Evolutionary conservation across 1,139 yeast genomes (phyloP).

Genomic region (Debaryomyces udenii): DNA sequence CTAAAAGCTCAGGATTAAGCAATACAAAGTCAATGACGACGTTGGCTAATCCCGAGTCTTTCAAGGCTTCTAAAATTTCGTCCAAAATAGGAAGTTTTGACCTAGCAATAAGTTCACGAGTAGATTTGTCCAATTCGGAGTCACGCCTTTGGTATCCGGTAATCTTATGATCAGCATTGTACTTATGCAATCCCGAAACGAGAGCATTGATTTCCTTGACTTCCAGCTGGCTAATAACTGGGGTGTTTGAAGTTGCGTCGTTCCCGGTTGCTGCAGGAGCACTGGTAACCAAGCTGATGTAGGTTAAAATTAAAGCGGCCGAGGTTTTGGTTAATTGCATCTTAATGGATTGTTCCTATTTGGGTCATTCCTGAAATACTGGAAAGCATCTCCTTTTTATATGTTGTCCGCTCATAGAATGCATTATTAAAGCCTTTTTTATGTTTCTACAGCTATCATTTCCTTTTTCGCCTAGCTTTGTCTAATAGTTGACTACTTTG

Average conservation of each 20-base stretch:
- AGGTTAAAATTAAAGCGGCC: conserved; percentile 15
- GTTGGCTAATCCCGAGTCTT: conserved; percentile 28
- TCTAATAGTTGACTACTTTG: too few relatives aligned
- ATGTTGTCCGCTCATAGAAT: too few relatives aligned
- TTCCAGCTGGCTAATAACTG: conserved; percentile 3
- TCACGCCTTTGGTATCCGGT: conserved; percentile 9
- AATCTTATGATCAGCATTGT: conserved; percentile 11
- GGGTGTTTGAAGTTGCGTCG: not conserved
- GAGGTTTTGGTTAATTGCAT: conserved; percentile 16
- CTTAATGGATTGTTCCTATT: not conserved
- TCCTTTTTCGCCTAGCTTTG: too few relatives aligned
- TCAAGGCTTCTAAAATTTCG: conserved; percentile 25
- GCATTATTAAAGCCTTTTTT: too few relatives aligned
- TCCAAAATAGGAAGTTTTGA: conserved; percentile 29
- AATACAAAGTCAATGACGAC: conserved; percentile 29
- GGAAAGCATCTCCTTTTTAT: too few relatives aligned
- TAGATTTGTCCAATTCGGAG: not conserved
- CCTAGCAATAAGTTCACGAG: conserved; percentile 14
- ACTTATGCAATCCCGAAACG: conserved; percentile 13
- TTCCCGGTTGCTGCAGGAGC: conserved; percentile 10
- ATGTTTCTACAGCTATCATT: too few relatives aligned
- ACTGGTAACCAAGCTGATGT: conserved; percentile 14
- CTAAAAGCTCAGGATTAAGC: conserved; percentile 28
- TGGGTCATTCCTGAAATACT: too few relatives aligned
- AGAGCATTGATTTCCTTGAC: conserved; percentile 11